These are phyloP conservation scores for Lagenaria siceraria DNA, from an alignment of 306 rosid species.

Conservation along the genomic window DNA sequence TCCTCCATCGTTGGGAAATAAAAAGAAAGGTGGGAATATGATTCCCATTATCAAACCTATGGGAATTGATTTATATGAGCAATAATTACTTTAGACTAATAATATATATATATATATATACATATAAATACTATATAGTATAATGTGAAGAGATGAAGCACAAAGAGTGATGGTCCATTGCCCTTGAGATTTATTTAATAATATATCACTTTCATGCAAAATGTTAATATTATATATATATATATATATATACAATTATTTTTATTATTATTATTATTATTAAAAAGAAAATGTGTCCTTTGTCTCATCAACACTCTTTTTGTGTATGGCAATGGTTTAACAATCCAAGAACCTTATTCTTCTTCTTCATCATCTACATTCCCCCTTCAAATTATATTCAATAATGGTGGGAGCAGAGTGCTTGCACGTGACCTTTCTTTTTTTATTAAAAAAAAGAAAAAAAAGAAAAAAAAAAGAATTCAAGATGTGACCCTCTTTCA, in stretches of 20 bases:
- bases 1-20: conserved; percentile 11
- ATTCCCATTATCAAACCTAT: conserved; percentile 13
- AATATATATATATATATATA: background rate
- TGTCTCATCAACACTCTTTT: background rate
- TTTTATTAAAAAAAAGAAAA: too few relatives aligned
- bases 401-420: conserved; percentile 20
- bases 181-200: conserved; percentile 7
- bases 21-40: conserved; percentile 8
- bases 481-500: background rate
- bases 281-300: background rate
- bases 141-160: background rate
- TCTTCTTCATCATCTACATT: background rate
- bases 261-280: background rate
- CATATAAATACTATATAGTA: background rate
- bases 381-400: background rate
- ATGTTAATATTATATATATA: background rate
- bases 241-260: background rate
- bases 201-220: background rate
- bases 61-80: background rate
- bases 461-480: too few relatives aligned
- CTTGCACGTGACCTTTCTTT: conserved; percentile 3
- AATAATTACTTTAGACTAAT: background rate
- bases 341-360: conserved; percentile 25
- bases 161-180: background rate
- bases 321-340: conserved; percentile 4